Conservation (phyloP, 805 yeast genomes). For the Yarrowia keelungensis region DNA sequence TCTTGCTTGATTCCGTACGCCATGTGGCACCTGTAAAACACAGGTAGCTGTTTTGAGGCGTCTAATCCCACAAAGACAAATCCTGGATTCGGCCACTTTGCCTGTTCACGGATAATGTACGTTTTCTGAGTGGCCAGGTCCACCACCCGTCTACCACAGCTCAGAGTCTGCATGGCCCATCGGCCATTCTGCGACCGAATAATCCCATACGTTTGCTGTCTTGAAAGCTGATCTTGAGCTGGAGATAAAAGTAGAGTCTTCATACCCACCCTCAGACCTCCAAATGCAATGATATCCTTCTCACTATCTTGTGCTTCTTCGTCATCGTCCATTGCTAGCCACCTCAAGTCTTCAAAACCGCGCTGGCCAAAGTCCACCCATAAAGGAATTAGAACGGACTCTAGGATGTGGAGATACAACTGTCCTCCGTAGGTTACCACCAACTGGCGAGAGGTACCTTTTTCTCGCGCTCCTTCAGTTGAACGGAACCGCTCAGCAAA, state of each 20-base stretch:
- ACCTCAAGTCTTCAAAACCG: neutral
- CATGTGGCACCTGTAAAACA: conserved; percentile 9
- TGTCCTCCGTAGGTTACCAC: conserved; percentile 3
- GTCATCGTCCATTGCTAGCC: no score
- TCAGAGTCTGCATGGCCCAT: neutral
- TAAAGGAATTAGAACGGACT: neutral
- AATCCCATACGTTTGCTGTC: neutral
- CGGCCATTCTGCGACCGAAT: neutral
- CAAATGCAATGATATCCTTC: neutral
- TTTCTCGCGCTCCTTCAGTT: neutral
- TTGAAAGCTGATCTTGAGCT: neutral
- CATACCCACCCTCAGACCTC: neutral
- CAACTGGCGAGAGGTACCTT: neutral
- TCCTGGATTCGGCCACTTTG: conserved; percentile 16
- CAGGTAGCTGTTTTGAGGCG: neutral
- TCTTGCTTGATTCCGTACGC: neutral
- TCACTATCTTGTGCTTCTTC: no score
- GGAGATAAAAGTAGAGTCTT: neutral
- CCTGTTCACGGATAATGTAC: neutral
- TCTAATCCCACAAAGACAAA: conserved; percentile 3
- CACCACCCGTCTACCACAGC: neutral
- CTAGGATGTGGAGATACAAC: neutral
- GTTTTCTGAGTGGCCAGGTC: neutral
- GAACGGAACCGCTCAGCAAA: neutral
- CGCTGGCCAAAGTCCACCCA: neutral